Conservation (phyloP, 2,329 filamentous ascomycete genomes). For the Tolypocladium ophioglossoides region DNA sequence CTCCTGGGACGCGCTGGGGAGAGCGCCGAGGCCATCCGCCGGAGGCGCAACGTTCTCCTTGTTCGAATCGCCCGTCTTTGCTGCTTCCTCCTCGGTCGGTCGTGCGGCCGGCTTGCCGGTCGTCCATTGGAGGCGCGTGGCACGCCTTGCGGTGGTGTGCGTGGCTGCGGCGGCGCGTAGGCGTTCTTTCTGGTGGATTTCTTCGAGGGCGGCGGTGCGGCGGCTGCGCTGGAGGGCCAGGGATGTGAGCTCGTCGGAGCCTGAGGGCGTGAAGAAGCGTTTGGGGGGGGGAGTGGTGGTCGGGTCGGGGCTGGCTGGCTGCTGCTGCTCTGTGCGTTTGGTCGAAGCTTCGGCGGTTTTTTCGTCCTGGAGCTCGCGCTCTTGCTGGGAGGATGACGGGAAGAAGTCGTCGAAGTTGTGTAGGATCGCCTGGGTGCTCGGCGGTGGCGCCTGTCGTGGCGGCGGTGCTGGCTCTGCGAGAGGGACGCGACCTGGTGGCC, state of each 20-base stretch:
- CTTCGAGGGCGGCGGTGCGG: slow-evolving; percentile 20
- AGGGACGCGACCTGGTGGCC: background rate
- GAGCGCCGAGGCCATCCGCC: background rate
- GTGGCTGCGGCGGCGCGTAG: slow-evolving; percentile 1
- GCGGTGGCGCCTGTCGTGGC: slow-evolving; percentile 17
- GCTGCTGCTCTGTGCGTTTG: background rate
- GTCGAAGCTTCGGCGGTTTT: background rate
- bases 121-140: background rate
- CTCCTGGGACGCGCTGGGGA: slow-evolving; percentile 20
- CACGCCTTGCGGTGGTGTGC: slow-evolving; percentile 4
- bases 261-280: slow-evolving; percentile 27
- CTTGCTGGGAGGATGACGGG: slow-evolving; percentile 45
- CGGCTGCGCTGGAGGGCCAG: slow-evolving; percentile 24
- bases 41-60: slow-evolving; percentile 14
- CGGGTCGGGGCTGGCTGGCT: slow-evolving; percentile 6
- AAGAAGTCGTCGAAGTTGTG: slow-evolving; percentile 42
- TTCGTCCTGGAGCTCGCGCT: slow-evolving; percentile 37
- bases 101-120: background rate
- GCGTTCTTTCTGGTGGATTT: slow-evolving; percentile 15
- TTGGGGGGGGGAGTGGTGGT: slow-evolving; percentile 8
- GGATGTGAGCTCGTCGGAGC: slow-evolving; percentile 21
- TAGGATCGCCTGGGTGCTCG: slow-evolving; percentile 44
- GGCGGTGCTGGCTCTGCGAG: slow-evolving; percentile 3
- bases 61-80: slow-evolving; percentile 1
- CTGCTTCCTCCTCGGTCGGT: background rate